Conservation (phyloP, 108 stramenopile species). For the Nitzschia inconspicua region DNA sequence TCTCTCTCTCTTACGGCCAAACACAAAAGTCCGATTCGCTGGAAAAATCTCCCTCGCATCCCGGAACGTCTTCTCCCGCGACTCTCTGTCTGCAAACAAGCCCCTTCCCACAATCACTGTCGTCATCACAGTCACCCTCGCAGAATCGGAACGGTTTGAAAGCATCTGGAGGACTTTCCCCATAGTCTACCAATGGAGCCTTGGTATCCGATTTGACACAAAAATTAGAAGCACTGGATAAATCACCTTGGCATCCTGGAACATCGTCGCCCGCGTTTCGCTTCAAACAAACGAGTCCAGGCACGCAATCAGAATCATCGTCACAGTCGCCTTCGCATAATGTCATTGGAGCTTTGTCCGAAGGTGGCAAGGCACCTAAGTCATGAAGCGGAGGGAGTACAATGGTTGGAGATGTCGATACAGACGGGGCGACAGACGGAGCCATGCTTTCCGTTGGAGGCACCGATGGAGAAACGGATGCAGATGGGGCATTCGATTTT, state of each 20-base stretch:
- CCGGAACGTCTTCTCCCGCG: constrained; percentile 8
- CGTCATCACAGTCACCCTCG: constrained; percentile 38
- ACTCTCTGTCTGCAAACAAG: constrained; percentile 22
- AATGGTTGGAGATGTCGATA: not conserved
- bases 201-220: no score
- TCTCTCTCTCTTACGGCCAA: no score
- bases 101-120: constrained; percentile 21
- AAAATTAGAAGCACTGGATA: no score
- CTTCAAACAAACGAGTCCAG: not conserved
- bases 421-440: not conserved
- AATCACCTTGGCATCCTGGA: no score
- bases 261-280: not conserved
- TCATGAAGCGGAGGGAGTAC: not conserved
- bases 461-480: not conserved
- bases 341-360: not conserved
- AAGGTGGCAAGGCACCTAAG: not conserved
- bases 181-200: no score
- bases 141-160: constrained; percentile 1
- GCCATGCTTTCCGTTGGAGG: not conserved
- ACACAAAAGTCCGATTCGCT: no score
- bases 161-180: not conserved
- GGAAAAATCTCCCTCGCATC: constrained; percentile 5
- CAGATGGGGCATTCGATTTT: not conserved
- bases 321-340: not conserved
- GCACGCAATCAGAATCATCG: not conserved